Base-by-base conservation (phyloP, 208 protist genomes). In the Trypanosomatidae sp. region DNA sequence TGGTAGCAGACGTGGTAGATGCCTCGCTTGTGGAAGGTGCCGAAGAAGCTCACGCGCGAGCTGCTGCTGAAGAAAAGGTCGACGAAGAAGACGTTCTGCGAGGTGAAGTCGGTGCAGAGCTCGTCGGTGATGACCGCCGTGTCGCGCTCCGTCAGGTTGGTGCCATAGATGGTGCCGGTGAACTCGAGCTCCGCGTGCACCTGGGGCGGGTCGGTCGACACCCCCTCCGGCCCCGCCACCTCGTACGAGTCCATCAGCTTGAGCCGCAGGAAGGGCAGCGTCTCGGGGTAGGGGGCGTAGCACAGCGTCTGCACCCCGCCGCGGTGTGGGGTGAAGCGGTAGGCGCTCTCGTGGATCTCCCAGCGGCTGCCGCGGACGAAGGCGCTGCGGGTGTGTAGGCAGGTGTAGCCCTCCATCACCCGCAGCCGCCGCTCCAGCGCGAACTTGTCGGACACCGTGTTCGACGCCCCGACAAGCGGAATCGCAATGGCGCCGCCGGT, bases 1-100 rank as follows among this genome's bases (percentile, higher is more conserved):
- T 87, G 87, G 75, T 94, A 94, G 73, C 90, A 94, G 19, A 94
- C 77, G 69, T 91, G 85, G 73, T 92, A 94, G 46, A 91, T 89
- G 43, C 90, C 90, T 39, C 82, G 78, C 62, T 84, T 77, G 65
- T 90, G 81, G 55, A 94, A 85, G 0, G 81, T 85, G 39, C 83
- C 85, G 56, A 85, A 87, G 67, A 94, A 94, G 68, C 82, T 82
- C 22, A 88, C 82, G 52, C 90, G 87, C 22, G 85, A 85, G 47
- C 79, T 72, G 79, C 90, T 91, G 71, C 79, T 85, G 67, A 90
- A 86, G 75, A 88, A 88, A 60, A 94, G 71, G 68, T 91, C 85
- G 6, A 88, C 83, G 43, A 91, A 89, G 74, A 89, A 84, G 58
- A 85, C 80, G 39, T 86, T 84, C 46, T 90, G 82, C 22, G 77